Evolutionary conservation across 768 basidiomycete genomes (phyloP).

Genomic region (Fibroporia radiculosa): DNA sequence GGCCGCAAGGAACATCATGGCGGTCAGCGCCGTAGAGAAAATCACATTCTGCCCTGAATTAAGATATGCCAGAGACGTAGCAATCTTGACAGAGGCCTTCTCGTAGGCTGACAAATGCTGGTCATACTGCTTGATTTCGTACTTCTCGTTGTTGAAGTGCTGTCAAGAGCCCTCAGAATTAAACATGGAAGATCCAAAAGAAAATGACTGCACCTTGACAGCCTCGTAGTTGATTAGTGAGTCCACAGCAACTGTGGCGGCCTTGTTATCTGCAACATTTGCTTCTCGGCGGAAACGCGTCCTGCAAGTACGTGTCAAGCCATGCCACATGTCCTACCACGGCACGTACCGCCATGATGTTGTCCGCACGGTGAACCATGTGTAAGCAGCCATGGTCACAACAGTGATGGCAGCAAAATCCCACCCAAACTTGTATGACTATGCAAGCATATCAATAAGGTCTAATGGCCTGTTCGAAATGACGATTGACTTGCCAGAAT

Average conservation of each 20-base stretch:
- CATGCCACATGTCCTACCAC: neutral
- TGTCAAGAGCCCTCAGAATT: conserved; percentile 21
- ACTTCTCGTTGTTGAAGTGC: conserved; percentile 97
- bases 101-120: conserved; percentile 82
- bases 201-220: conserved; percentile 66
- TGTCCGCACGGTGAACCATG: conserved; percentile 95
- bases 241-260: conserved; percentile 89
- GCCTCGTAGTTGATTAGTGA: conserved; percentile 98
- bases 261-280: conserved; percentile 94
- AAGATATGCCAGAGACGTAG: conserved; percentile 85
- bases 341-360: conserved; percentile 86
- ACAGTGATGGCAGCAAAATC: conserved; percentile 91
- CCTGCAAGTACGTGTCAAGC: conserved; percentile 29
- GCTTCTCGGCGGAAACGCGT: conserved; percentile 92
- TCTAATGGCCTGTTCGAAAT: neutral
- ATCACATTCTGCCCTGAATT: conserved; percentile 98
- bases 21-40: conserved; percentile 87
- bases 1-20: conserved; percentile 94
- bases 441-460: neutral
- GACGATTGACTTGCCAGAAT: conserved; percentile 63
- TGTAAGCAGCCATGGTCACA: conserved; percentile 80
- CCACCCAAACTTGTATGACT: conserved; percentile 98
- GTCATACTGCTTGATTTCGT: conserved; percentile 89
- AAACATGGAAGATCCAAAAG: neutral
- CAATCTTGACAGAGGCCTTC: conserved; percentile 87